These are phyloP conservation scores for Camellia lanceoleosa DNA, from an alignment of 148 eudicot species.

Conservation along the genomic window DNA sequence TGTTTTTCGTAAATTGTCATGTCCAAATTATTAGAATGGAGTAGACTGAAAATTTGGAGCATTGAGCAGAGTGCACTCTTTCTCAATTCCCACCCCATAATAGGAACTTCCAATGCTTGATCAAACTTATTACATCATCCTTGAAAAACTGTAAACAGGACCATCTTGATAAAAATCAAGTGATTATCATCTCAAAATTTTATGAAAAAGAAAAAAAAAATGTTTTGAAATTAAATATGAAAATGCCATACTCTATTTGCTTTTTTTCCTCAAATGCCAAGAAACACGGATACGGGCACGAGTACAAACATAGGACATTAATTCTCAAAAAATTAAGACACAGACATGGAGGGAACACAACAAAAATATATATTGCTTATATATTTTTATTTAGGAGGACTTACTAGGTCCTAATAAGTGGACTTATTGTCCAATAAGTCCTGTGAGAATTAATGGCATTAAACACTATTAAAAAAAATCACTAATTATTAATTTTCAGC, in stretches of 20 bases:
- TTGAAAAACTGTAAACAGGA: neutral
- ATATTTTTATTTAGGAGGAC: too few species aligned
- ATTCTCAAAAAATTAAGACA: too few species aligned
- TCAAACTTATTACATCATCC: neutral
- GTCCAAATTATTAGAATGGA: neutral
- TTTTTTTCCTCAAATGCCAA: too few species aligned
- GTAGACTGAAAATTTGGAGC: neutral
- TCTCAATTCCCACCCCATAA: neutral
- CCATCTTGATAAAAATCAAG: neutral
- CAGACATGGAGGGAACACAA: too few species aligned
- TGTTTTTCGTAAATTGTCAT: neutral
- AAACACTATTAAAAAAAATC: too few species aligned
- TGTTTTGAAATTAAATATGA: neutral
- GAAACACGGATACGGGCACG: too few species aligned
- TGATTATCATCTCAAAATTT: neutral
- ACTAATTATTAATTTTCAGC: too few species aligned
- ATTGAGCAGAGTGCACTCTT: neutral
- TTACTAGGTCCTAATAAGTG: too few species aligned
- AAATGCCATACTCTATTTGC: neutral
- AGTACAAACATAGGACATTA: too few species aligned
- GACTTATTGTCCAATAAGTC: too few species aligned
- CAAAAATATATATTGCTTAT: too few species aligned
- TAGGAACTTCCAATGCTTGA: neutral
- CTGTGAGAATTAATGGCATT: too few species aligned
- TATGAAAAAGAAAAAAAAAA: neutral